These are phyloP conservation scores for Hanseniaspora mollemarum DNA, from an alignment of 805 yeast genomes.

Conservation along the genomic window DNA sequence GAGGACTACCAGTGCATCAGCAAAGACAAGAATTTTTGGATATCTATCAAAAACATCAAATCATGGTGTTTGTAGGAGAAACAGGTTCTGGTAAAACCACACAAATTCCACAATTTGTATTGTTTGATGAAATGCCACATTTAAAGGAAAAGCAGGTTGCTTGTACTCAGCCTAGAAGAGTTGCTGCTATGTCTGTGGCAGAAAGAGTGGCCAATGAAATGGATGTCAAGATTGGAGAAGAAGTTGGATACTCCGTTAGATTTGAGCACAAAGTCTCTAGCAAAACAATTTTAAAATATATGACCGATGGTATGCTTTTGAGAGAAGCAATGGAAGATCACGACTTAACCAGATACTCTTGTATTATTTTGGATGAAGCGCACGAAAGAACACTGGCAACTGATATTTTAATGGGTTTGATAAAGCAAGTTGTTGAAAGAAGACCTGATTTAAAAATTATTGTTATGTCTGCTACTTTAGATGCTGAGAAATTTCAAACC, in stretches of 20 bases:
- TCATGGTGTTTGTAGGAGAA: slow-evolving; percentile 97
- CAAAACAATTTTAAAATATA: slow-evolving; percentile 77
- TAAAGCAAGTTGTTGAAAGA: slow-evolving; percentile 67
- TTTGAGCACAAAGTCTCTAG: slow-evolving; percentile 79
- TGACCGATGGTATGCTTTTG: slow-evolving; percentile 98
- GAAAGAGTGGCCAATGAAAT: slow-evolving; percentile 94
- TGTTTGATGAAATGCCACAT: slow-evolving; percentile 85
- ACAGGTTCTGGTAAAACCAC: slow-evolving; percentile 99
- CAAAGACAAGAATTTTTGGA: slow-evolving; percentile 81
- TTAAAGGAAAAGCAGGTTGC: slow-evolving; percentile 75
- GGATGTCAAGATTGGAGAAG: slow-evolving; percentile 86
- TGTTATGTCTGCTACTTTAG: slow-evolving; percentile 95
- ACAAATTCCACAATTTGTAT: slow-evolving; percentile 91
- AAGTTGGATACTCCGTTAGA: slow-evolving; percentile 91
- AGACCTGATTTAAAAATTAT: slow-evolving; percentile 84
- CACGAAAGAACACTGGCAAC: slow-evolving; percentile 96
- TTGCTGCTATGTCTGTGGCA: slow-evolving; percentile 98
- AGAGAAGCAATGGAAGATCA: slow-evolving; percentile 98
- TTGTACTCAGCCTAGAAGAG: slow-evolving; percentile 94
- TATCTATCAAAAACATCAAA: slow-evolving; percentile 76
- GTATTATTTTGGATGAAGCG: slow-evolving; percentile 92
- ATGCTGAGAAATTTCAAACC: slow-evolving; percentile 86
- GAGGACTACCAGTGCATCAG: slow-evolving; percentile 86
- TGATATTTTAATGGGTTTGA: slow-evolving; percentile 88
- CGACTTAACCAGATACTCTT: slow-evolving; percentile 63